Percentiles rank a stretch among this genome's conserved stretches.
Evolutionary conservation across 169 alveolate species (phyloP).

Genomic region (Cytauxzoon felis): DNA sequence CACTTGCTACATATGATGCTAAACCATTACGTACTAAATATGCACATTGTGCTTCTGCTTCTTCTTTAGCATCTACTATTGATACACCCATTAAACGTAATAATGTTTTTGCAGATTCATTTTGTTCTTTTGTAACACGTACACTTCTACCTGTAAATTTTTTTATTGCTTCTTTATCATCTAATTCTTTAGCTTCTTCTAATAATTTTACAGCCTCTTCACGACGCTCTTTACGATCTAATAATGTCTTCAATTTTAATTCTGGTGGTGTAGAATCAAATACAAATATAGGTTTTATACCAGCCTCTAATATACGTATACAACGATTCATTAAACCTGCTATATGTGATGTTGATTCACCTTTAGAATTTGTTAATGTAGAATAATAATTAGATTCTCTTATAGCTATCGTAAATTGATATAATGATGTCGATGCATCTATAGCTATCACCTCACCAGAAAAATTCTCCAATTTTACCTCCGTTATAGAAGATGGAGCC

Average conservation of each 20-base stretch:
- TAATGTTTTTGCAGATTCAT: constrained; percentile 88
- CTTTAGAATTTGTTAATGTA: constrained; percentile 87
- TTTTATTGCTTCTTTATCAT: constrained; percentile 89
- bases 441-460: constrained; percentile 89
- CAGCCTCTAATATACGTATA: constrained; percentile 84
- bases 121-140: constrained; percentile 87
- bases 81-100: constrained; percentile 92
- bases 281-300: constrained; percentile 94
- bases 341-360: constrained; percentile 88
- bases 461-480: constrained; percentile 68
- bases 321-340: constrained; percentile 85
- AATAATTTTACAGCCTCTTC: constrained; percentile 84
- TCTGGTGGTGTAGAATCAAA: constrained; percentile 98
- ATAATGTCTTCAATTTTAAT: constrained; percentile 82
- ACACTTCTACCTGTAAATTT: constrained; percentile 89
- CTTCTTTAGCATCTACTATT: constrained; percentile 90
- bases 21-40: constrained; percentile 83
- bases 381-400: constrained; percentile 77
- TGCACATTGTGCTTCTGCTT: constrained; percentile 98
- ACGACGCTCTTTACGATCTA: constrained; percentile 81
- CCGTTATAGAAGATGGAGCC: constrained; percentile 82
- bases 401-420: constrained; percentile 90
- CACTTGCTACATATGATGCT: constrained; percentile 93
- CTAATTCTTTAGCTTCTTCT: constrained; percentile 84
- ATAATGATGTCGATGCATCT: constrained; percentile 94